A percentile compares a stretch with the other conserved stretches of the same genome.
These are phyloP conservation scores for Candida xiaguanensis DNA, from an alignment of 805 yeast species.

Conservation along the genomic window DNA sequence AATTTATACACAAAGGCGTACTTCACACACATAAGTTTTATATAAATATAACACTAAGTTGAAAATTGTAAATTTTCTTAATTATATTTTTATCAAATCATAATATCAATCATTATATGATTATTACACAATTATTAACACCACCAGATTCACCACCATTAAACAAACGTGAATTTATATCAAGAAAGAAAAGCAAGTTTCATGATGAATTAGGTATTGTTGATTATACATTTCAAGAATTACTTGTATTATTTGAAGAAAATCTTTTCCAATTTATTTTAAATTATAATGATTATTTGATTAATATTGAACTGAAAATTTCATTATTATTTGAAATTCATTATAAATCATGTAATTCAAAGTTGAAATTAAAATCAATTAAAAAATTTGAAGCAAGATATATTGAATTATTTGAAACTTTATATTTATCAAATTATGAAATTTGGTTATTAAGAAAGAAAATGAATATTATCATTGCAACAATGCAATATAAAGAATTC, in stretches of 20 bases:
- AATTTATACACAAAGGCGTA: background rate
- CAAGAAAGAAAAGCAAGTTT: background rate
- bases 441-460: conserved; percentile 8
- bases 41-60: conserved; percentile 1
- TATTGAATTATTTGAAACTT: conserved; percentile 4
- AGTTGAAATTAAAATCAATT: conserved; percentile 1
- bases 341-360: background rate
- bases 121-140: background rate
- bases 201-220: conserved; percentile 5
- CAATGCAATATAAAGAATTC: conserved; percentile 6
- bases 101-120: background rate
- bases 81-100: too few species aligned
- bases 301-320: background rate
- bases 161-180: background rate
- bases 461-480: conserved; percentile 6
- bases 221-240: conserved; percentile 4
- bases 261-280: conserved; percentile 1
- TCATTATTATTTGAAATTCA: conserved; percentile 3
- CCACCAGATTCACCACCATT: conserved; percentile 5
- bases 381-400: conserved; percentile 2
- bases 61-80: background rate
- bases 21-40: background rate
- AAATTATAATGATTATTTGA: conserved; percentile 4
- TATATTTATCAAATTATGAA: conserved; percentile 3
- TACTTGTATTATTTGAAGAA: conserved; percentile 4